phyloP scores from a whole-genome alignment of 1,284 basidiomycete genomes.

The Austroboletus rostrupii region DNA sequence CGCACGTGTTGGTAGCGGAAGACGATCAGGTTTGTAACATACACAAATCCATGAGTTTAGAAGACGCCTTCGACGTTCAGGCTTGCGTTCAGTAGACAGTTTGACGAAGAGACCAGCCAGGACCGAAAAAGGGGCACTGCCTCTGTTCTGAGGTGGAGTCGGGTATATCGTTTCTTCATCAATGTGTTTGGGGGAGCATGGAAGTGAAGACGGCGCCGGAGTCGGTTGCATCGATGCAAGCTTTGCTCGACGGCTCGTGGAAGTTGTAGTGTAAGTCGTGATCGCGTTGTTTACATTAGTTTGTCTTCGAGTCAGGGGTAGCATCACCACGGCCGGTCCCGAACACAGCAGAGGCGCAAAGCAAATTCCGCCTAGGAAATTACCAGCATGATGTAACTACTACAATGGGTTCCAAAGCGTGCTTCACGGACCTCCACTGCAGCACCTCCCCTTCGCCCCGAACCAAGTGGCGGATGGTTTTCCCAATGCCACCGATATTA shows the following conservation, averaged over 20 bases:
- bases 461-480: too few species aligned
- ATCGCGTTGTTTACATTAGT: neutral
- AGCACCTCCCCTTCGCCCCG: too few species aligned
- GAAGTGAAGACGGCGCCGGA: conserved; percentile 45
- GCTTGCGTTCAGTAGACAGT: conserved; percentile 63
- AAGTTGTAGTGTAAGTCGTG: neutral
- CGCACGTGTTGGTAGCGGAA: neutral
- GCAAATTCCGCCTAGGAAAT: too few species aligned
- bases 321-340: too few species aligned
- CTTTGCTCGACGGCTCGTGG: too few species aligned
- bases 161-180: conserved; percentile 38
- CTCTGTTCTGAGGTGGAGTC: conserved; percentile 49
- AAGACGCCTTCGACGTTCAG: conserved; percentile 61
- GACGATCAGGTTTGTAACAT: conserved; percentile 25
- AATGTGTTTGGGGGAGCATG: conserved; percentile 22
- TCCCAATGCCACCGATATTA: too few species aligned
- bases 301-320: neutral
- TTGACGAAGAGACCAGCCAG: conserved; percentile 67
- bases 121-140: conserved; percentile 64
- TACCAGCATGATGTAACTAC: too few species aligned
- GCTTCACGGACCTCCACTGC: too few species aligned
- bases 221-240: conserved; percentile 55
- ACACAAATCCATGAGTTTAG: conserved; percentile 74
- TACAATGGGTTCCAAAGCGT: too few species aligned
- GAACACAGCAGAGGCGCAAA: too few species aligned